A percentile compares a stretch with the other conserved stretches of the same genome.
Evolutionary conservation across 495 filamentous ascomycete genomes (phyloP).

Genomic region (Aspergillus ellipticus): DNA sequence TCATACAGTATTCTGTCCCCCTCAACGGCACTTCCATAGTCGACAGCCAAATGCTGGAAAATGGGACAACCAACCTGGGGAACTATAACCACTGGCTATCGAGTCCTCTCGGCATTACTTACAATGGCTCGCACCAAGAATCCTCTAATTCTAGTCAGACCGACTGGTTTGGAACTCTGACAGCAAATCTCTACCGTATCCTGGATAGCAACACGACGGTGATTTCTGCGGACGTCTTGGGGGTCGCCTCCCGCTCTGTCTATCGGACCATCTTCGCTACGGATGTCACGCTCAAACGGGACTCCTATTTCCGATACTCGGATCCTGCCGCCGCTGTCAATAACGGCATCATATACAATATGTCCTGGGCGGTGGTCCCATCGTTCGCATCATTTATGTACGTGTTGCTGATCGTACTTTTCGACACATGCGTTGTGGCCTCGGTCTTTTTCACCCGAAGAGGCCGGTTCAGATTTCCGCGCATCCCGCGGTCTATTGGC

Average conservation of each 20-base stretch:
- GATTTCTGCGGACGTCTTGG: neutral
- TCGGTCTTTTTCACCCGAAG: conserved; percentile 6
- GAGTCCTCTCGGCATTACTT: neutral
- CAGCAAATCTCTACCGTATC: neutral
- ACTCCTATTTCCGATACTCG: neutral
- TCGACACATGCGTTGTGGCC: conserved; percentile 1
- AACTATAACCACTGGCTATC: conserved; percentile 1
- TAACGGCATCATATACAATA: conserved; percentile 1
- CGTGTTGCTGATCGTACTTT: conserved; percentile 1
- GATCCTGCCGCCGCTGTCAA: neutral
- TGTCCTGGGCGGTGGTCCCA: neutral
- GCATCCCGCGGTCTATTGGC: conserved; percentile 5
- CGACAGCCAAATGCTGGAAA: neutral
- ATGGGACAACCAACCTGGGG: neutral
- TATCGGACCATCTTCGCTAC: conserved; percentile 4
- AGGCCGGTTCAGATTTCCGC: conserved; percentile 2
- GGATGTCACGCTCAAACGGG: conserved; percentile 2
- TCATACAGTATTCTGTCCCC: neutral
- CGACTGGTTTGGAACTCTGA: conserved; percentile 3
- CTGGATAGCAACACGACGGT: neutral
- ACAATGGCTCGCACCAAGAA: neutral
- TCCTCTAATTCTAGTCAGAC: neutral
- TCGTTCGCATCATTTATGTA: neutral
- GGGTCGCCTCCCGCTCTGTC: neutral
- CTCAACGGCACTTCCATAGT: neutral